Evolutionary conservation across 1,139 yeast species (phyloP).

Genomic region (Sugiyamaella xylanicola): DNA sequence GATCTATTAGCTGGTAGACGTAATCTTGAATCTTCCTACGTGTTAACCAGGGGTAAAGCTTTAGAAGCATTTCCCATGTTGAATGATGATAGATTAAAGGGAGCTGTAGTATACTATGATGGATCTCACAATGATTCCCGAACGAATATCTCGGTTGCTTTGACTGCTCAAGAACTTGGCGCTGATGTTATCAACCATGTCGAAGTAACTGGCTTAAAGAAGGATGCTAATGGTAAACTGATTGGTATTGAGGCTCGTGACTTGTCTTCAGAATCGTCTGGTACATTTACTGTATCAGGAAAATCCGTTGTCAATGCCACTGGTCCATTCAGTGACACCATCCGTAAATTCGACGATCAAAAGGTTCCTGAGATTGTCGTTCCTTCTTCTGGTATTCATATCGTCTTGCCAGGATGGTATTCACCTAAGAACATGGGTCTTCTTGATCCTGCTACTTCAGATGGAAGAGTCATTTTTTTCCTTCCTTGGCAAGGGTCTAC

Average conservation of each 20-base stretch:
- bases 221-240: slow-evolving; percentile 63
- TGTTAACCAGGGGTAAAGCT: slow-evolving; percentile 69
- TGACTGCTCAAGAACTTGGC: slow-evolving; percentile 83
- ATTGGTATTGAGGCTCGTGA: slow-evolving; percentile 78
- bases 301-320: slow-evolving; percentile 88
- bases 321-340: slow-evolving; percentile 86
- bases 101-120: slow-evolving; percentile 91
- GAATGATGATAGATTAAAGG: slow-evolving; percentile 77
- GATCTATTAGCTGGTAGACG: slow-evolving; percentile 92
- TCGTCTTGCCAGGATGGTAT: slow-evolving; percentile 88
- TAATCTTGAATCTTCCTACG: slow-evolving; percentile 77
- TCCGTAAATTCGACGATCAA: slow-evolving; percentile 80
- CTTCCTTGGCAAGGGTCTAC: slow-evolving; percentile 98
- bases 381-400: slow-evolving; percentile 93
- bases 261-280: slow-evolving; percentile 47
- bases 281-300: slow-evolving; percentile 53
- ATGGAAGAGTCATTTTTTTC: slow-evolving; percentile 96
- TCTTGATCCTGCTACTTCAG: slow-evolving; percentile 88
- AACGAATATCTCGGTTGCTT: slow-evolving; percentile 82
- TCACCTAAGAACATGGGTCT: slow-evolving; percentile 88
- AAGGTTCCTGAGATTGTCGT: slow-evolving; percentile 73
- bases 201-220: slow-evolving; percentile 74
- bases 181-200: slow-evolving; percentile 89
- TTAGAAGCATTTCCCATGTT: slow-evolving; percentile 84
- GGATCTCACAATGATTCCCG: slow-evolving; percentile 94